Base-by-base conservation (phyloP, 192 early-diverging fungal genomes). In the Dissophora ornata region DNA sequence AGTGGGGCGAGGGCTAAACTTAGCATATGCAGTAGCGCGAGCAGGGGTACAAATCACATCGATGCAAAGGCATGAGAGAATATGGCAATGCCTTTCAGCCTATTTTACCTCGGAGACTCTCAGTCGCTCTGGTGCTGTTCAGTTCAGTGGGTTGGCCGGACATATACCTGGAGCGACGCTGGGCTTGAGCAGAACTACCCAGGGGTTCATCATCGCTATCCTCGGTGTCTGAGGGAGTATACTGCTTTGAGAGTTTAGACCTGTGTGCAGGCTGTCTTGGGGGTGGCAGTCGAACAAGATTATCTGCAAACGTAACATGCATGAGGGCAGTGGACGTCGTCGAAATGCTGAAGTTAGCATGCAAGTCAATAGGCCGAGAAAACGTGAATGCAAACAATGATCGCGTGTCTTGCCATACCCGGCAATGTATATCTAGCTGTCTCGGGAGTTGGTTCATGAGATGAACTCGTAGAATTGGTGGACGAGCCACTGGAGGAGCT, bases 181-280 rank as follows among this genome's bases (percentile, higher is more conserved):
- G 16, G 22, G 59, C 26, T n/a, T 71, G 52, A 13, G 47, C 33
- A n/a, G 44, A n/a, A 7, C 42, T 44, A 7, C 46, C 61, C 19
- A 64, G 38, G 2, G 61, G 69, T 11, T 71, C 69, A 16, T 71
- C 61, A 33, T 71, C 69, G 29, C 69, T 71, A 16, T 58, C 69
- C 34, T 64, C 69, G n/a, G 69, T 50, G 9, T 71, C 69, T 4
- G 69, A 71, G 13, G 69, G 69, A 11, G 69, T 64, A 58, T 71
- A 71, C 28, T 71, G 69, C 55, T 55, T 71, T 16, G 61, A 71
- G 46, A 71, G 54, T 25, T 71, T 71, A 13, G 69, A 71, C 9
- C 69, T 53, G 24, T 71, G 45, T 4, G 40, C 47, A 19, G 69
- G 69, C 46, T 61, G 60, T 9, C 69, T 62, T 24, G 42, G 54